A percentile compares a stretch with the other conserved stretches of the same genome.
Conservation (phyloP, 106 monocot genomes). For the Vanilla planifolia region DNA sequence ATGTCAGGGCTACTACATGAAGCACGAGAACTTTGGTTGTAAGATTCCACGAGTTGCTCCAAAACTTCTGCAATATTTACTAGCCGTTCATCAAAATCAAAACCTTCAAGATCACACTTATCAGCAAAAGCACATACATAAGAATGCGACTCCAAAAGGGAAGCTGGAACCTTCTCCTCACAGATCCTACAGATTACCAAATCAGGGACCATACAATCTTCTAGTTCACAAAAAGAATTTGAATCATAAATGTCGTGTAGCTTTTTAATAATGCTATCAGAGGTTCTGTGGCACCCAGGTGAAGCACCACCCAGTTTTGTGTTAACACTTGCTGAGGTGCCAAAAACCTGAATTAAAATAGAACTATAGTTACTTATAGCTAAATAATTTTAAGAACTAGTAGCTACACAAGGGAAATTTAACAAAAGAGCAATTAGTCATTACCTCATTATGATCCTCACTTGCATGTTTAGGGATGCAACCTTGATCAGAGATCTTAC, state of each 20-base stretch:
- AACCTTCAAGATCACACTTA: slow-evolving; percentile 57
- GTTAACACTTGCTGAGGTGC: slow-evolving; percentile 10
- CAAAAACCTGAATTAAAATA: slow-evolving; percentile 1
- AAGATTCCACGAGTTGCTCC: slow-evolving; percentile 50
- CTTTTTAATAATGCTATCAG: slow-evolving; percentile 12
- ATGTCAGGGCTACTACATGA: slow-evolving; percentile 40
- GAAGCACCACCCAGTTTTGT: not conserved
- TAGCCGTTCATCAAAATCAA: slow-evolving; percentile 41
- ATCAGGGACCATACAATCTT: slow-evolving; percentile 25
- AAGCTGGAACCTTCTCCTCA: slow-evolving; percentile 47
- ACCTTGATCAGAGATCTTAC: not conserved
- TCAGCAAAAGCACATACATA: slow-evolving; percentile 79
- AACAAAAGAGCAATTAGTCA: not conserved
- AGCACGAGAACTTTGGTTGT: slow-evolving; percentile 22
- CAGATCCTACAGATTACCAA: slow-evolving; percentile 63
- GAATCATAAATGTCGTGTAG: slow-evolving; percentile 5
- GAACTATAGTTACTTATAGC: not conserved
- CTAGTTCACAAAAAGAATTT: slow-evolving; percentile 20
- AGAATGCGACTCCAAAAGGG: slow-evolving; percentile 49
- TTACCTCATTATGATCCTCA: slow-evolving; percentile 30
- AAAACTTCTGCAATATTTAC: slow-evolving; percentile 38
- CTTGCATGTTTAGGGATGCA: slow-evolving; percentile 5
- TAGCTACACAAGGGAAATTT: not conserved
- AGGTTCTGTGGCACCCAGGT: not conserved
- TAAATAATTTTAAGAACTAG: not conserved